Evolutionary conservation across 495 filamentous ascomycete genomes (phyloP), one percentile per base, ranked within the genome.

Genomic region (Ascodesmis nigricans): DNA sequence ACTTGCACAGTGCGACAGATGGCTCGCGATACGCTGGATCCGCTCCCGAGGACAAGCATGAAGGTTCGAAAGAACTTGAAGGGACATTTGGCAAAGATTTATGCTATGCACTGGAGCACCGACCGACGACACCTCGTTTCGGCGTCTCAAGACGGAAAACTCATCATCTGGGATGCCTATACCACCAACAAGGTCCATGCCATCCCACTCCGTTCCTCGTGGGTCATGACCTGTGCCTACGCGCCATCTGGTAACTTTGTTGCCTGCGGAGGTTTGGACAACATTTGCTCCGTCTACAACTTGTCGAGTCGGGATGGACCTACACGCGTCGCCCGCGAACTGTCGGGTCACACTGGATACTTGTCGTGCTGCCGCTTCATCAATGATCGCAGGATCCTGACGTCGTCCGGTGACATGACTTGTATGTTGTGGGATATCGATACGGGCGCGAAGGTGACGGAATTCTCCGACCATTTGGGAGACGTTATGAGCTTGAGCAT

Each of bases 391-490:
- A 78, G 78, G 45, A 95, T 97, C 48, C 71, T 97, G 35, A 97
- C 87, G 38, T 97, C 87, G 9, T 97, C 87, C 9, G 87, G 87
- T 32, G 87, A 97, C 52, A 97, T 97, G 90, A 97, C 87, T 31
- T 97, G 87, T 62, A 93, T 95, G 78, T 75, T 95, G 47, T 97
- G 87, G 87, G 87, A 97, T 65, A 79, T 97, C 32, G 87, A 97
- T 55, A 84, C 87, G 0, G 90, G 90, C 16, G 75, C 78, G 29
- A 95, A 95, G 64, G 78, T 92, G 9, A 91, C 82, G 46, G 87
- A 97, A 57, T 97, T 97, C 43, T 90, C 87, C 49, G 87, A 97
- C 62, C 87, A 97, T 53, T 64, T 97, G 16, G 87, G 87, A 54
- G 87, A 97, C 53, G 87, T 97, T 40, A 97, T 97, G 87, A 95